Evolutionary conservation across 345 rosid species (phyloP), one percentile per base, ranked within the genome.

Genomic region (Sapria himalayana): DNA sequence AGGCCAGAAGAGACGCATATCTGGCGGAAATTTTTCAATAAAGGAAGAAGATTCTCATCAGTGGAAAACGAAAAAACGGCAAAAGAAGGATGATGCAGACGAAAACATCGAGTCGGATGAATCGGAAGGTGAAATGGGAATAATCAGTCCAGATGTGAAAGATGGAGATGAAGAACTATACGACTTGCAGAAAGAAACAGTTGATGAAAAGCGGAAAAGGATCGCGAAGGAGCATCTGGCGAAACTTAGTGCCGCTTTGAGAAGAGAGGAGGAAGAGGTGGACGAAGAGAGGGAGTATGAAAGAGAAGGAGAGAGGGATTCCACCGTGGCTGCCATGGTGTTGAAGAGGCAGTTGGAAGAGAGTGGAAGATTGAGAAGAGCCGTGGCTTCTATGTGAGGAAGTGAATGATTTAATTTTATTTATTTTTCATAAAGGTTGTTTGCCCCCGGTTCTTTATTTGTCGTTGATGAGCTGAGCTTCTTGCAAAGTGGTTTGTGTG

Each of bases 331-430:
- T 3, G 67, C 64, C 54, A 57, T 59, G 44, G 58, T 91, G 82
- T 66, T 73, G 70, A 66, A 78, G 67, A 73, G 75, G 56, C 99
- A 91, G 73, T 71, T 66, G 5, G 92, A 80, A 58, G 96, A 80
- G 10, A 80, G 78, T 58, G 99, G 96, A 9, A 52, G 99, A 34
- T 61, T 65, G 54, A 67, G 78, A 46, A 71, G 76, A 63, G 62
- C 38, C 22, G 43, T 91, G 44, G 82, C 94, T 46, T 84, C 85
- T 3, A 75, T 92, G 99, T 84, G 61, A 33, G 6, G 10, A 15
- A 17, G 4, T 4, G 31, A 9, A 46, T 4, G 29, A 8, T 8
- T n/a, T 4, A 17, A 16, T n/a, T 14, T 3, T 8, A 2, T 9
- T 13, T 31, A 8, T 2, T 5, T 22, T 27, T 34, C n/a, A n/a